Evolutionary conservation across 495 filamentous ascomycete genomes (phyloP).

Genomic region (Thermothielavioides terrestris): DNA sequence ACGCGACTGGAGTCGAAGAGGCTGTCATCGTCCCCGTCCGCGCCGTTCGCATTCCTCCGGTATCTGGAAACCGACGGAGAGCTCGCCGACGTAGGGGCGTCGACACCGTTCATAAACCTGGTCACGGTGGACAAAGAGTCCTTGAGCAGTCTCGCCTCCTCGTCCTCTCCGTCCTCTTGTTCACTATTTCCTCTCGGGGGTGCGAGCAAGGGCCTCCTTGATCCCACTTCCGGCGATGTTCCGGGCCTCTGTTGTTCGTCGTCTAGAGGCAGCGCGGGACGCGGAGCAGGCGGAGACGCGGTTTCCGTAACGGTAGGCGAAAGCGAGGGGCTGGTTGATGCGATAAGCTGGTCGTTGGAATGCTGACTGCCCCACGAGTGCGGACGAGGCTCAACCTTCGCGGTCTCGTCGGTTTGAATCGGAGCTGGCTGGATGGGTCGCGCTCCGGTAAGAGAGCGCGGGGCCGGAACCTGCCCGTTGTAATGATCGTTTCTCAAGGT

Average conservation of each 20-base stretch:
- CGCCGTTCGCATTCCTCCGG: conserved; percentile 26
- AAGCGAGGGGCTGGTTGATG: conserved; percentile 27
- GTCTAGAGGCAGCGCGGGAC: conserved; percentile 23
- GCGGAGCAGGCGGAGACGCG: conserved; percentile 27
- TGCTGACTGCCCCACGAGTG: conserved; percentile 62
- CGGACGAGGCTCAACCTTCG: conserved; percentile 49
- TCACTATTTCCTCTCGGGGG: conserved; percentile 36
- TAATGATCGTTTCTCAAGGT: conserved; percentile 30
- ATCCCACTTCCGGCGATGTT: conserved; percentile 30
- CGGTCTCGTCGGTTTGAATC: conserved; percentile 49
- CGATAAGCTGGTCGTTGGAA: conserved; percentile 55
- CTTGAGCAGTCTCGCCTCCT: conserved; percentile 58
- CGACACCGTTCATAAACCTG: conserved; percentile 29
- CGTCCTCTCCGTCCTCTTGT: conserved; percentile 48
- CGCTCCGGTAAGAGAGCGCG: conserved; percentile 30
- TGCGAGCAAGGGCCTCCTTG: conserved; percentile 40
- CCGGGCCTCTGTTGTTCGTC: conserved; percentile 8
- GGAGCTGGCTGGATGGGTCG: conserved; percentile 44
- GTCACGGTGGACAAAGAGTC: conserved; percentile 50
- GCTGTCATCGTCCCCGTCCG: conserved; percentile 36
- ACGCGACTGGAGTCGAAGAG: conserved; percentile 44
- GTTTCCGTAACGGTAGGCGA: conserved; percentile 22
- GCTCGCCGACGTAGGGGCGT: neutral
- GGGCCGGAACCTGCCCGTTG: conserved; percentile 21
- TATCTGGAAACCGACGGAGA: conserved; percentile 24